Evolutionary conservation across 352 stramenopile species (phyloP), one percentile per base, ranked within the genome.

Genomic region (Pythium apleroticum): DNA sequence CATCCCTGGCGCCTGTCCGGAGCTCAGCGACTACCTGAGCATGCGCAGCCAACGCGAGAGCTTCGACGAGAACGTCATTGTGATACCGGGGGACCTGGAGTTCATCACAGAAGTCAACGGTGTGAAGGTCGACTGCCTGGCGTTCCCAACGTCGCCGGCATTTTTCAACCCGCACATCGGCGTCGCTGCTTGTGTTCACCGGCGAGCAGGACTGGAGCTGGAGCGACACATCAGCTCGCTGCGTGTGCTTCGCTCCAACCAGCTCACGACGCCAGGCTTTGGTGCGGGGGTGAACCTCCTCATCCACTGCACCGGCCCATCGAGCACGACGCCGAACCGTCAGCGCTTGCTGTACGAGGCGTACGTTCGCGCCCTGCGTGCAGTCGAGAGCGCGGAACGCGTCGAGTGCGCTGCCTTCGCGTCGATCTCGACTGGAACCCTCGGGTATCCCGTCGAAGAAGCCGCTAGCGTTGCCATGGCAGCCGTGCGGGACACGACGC

Each of bases 241-340:
- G n/a, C 41, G 41, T 65, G 20, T 3, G 3, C 37, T 3, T 28
- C 17, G 11, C 4, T n/a, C 7, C 19, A 11, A 2, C 41, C 19
- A 78, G 24, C 65, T 88, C 43, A 66, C 68, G 10, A 90, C 84
- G 0, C 70, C 77, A 19, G 81, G 77, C 2, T 89, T 81, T 56
- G 41, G 52, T 17, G 71, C 74, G 12, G 69, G 74, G 4, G 63
- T 85, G 24, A 65, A 73, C 6, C 56, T 84, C n/a, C 60, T 93
- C 19, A 72, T 90, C 9, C 84, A 93, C 55, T 89, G 77, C 53
- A 73, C 81, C 15, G 80, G 82, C 0, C 79, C 80, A 14, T 57
- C 35, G 0, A 45, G 20, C 6, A 31, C 31, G 20, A 17, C 20
- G 0, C 20, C 35, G 0, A 33, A 69, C 20, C 31, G 67, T 8